Conservation (phyloP, 2,329 filamentous ascomycete species). For the Botrytis byssoidea region DNA sequence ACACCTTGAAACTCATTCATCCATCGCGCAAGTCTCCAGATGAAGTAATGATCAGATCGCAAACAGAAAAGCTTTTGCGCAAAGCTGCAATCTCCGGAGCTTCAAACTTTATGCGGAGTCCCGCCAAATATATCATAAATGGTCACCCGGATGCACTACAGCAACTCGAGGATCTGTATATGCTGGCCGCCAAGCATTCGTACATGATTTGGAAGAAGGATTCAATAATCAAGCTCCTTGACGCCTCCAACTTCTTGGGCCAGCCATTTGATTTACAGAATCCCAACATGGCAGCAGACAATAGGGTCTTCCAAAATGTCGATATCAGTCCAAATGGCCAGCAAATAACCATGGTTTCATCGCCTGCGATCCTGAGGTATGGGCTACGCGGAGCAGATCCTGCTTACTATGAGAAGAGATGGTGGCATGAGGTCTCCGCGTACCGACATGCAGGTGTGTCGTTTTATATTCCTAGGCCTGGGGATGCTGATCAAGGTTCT, state of each 20-base stretch:
- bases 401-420: background rate
- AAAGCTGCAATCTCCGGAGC: background rate
- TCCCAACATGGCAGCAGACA: too few species aligned
- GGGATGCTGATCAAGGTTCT: too few species aligned
- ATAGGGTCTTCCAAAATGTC: too few species aligned
- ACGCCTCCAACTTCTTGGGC: background rate
- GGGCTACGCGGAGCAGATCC: rapidly evolving
- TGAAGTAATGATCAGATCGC: background rate
- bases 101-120: background rate
- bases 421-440: rapidly evolving
- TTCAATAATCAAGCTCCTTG: too few species aligned
- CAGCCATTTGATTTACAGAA: too few species aligned
- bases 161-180: background rate
- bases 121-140: background rate
- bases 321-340: too few species aligned
- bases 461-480: too few species aligned
- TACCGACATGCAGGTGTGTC: rapidly evolving
- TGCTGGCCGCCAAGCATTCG: background rate
- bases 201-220: too few species aligned
- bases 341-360: background rate
- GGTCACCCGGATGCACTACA: background rate
- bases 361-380: background rate
- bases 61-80: background rate
- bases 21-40: background rate
- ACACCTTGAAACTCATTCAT: background rate